Evolutionary conservation across 306 rosid species (phyloP).

Genomic region (Notholithocarpus densiflorus): DNA sequence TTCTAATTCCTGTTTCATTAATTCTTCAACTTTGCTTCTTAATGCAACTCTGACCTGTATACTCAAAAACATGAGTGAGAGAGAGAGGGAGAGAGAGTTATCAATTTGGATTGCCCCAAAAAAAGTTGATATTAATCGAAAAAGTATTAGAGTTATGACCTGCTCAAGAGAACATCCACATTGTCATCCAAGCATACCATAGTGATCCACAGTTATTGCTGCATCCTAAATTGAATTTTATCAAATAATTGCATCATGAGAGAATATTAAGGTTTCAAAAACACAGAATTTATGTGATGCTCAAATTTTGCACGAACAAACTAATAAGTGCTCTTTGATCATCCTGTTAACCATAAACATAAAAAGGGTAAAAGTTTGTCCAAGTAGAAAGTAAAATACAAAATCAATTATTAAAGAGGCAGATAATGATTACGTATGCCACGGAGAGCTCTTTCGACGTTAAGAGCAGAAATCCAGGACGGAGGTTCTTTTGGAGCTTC

Average conservation of each 20-base stretch:
- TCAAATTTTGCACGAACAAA: no score
- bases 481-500: conserved; percentile 47
- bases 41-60: conserved; percentile 57
- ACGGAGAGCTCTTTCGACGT: conserved; percentile 81
- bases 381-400: not conserved
- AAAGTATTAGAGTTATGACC: conserved; percentile 31
- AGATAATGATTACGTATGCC: conserved; percentile 61
- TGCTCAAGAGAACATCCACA: conserved; percentile 53
- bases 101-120: not conserved
- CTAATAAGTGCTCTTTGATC: no score
- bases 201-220: conserved; percentile 85
- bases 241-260: conserved; percentile 16
- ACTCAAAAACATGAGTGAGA: not conserved
- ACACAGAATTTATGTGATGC: not conserved
- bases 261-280: not conserved
- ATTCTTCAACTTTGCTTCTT: conserved; percentile 48
- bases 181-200: conserved; percentile 66
- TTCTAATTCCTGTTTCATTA: conserved; percentile 40
- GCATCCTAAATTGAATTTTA: conserved; percentile 44
- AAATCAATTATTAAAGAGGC: not conserved
- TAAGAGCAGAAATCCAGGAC: conserved; percentile 75
- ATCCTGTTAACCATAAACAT: not conserved
- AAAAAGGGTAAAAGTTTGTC: not conserved
- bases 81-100: not conserved
- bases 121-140: no score